Evolutionary conservation across 352 stramenopile genomes (phyloP).

Genomic region (Phytophthora chlamydospora): DNA sequence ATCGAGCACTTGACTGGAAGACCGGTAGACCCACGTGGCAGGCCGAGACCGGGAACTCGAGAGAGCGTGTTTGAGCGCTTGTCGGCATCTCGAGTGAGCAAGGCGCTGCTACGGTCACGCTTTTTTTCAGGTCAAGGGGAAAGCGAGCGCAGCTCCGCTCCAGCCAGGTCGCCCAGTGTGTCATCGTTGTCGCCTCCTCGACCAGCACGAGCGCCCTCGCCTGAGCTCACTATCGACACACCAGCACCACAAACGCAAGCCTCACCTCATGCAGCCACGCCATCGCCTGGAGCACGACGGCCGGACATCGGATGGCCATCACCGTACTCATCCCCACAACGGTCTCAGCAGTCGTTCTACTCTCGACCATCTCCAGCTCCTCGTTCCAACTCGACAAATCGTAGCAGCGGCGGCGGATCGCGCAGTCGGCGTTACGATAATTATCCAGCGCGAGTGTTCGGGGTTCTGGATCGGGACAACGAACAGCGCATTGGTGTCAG

Average conservation of each 20-base stretch:
- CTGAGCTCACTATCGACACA: slow-evolving; percentile 25
- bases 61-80: slow-evolving; percentile 58
- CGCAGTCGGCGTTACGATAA: slow-evolving; percentile 27
- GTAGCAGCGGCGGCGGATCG: slow-evolving; percentile 12
- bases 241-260: slow-evolving; percentile 19
- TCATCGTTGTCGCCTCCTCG: slow-evolving; percentile 16
- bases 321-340: slow-evolving; percentile 24
- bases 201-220: neutral
- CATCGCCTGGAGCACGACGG: slow-evolving; percentile 10
- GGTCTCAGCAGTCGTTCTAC: slow-evolving; percentile 26
- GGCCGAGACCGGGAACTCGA: neutral
- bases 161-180: slow-evolving; percentile 4
- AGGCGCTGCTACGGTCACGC: slow-evolving; percentile 23
- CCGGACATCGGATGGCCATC: slow-evolving; percentile 21
- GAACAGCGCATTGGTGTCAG: slow-evolving; percentile 51
- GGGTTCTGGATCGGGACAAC: slow-evolving; percentile 55
- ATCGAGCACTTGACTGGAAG: slow-evolving; percentile 56
- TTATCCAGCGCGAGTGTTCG: slow-evolving; percentile 56
- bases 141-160: neutral
- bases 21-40: slow-evolving; percentile 2
- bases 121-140: neutral
- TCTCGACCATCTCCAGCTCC: slow-evolving; percentile 16
- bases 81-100: slow-evolving; percentile 29
- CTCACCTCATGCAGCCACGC: slow-evolving; percentile 8
- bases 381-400: slow-evolving; percentile 17